Base-by-base conservation (phyloP, 306 rosid species). In the Canavalia gladiata region DNA sequence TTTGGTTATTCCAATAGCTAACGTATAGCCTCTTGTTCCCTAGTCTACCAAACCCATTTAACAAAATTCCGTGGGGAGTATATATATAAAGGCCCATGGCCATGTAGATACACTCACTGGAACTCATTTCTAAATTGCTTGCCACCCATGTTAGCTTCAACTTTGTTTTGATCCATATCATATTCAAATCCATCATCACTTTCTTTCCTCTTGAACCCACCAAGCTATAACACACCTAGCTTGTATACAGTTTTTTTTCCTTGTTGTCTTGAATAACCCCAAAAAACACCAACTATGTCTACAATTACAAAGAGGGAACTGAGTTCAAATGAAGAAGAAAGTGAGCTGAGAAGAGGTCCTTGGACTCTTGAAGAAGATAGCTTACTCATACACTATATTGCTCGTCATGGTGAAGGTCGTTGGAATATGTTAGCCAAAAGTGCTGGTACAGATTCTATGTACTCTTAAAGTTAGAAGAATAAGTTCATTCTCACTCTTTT, bases 311-410 rank as follows among this genome's bases (percentile, higher is more conserved):
- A 79, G 86, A 86, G 69, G 64, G 87, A 60, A 8, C 45, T 75
- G 42, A 56, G 82, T 75, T 81, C 84, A 7, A 90, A 52, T 58
- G 95, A 89, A 71, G 92, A 83, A 75, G 91, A 87, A 30, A 81
- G 6, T 77, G 95, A 83, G 46, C 81, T 93, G 35, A 89, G 97
- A 85, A 88, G 92, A 84, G 99, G 99, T 6, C 99, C 99, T 28
- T 95, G 99, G 99, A 93, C 97, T 42, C 90, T 93, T 77, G 97
- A 95, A 87, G 99, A 95, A 88, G 99, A 95, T 66, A 90, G 92
- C 52, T 77, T 87, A 13, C 97, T 95, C 76, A 93, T 86, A 60
- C 97, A 93, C 83, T 89, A 93, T 87, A 93, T 95, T 77, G 81
- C 92, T 68, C 87, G 83, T 68, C 94, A 95, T 74, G 99, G 98